These are phyloP conservation scores for Maudiozyma turicensis DNA, from an alignment of 805 yeast species.

Conservation along the genomic window DNA sequence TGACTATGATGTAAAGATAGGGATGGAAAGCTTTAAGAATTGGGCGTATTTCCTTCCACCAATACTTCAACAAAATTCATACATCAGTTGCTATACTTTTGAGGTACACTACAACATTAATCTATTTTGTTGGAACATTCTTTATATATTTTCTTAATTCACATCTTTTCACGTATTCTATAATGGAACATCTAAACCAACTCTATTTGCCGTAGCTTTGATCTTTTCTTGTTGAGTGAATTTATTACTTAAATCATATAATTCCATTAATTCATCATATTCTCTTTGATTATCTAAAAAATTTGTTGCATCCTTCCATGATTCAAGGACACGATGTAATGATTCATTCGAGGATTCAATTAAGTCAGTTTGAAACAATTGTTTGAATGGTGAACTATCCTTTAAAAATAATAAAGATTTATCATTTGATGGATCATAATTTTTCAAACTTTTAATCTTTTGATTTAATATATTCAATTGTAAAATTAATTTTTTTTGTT, in stretches of 20 bases:
- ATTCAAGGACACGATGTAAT: conserved; percentile 12
- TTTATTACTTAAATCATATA: conserved; percentile 73
- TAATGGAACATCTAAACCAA: conserved; percentile 66
- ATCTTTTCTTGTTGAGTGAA: conserved; percentile 73
- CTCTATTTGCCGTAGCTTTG: conserved; percentile 71
- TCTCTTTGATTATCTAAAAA: conserved; percentile 65
- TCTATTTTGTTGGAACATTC: too few species aligned
- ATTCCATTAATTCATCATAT: conserved; percentile 67
- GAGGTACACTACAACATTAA: too few species aligned
- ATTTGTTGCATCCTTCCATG: conserved; percentile 48
- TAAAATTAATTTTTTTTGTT: conserved; percentile 3
- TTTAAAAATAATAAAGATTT: conserved; percentile 11
- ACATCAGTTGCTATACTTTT: too few species aligned
- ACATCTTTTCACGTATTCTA: not conserved
- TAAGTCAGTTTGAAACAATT: not conserved
- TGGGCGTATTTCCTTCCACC: too few species aligned
- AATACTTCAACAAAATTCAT: too few species aligned
- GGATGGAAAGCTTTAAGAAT: too few species aligned
- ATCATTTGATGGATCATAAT: conserved; percentile 7
- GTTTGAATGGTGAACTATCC: conserved; percentile 10
- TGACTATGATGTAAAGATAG: too few species aligned
- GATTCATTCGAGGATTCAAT: not conserved
- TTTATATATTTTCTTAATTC: too few species aligned
- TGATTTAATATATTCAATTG: conserved; percentile 8
- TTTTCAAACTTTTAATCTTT: conserved; percentile 10